Evolutionary conservation across 169 alveolate genomes (phyloP).

Genomic region (Plasmodium falciparum): DNA sequence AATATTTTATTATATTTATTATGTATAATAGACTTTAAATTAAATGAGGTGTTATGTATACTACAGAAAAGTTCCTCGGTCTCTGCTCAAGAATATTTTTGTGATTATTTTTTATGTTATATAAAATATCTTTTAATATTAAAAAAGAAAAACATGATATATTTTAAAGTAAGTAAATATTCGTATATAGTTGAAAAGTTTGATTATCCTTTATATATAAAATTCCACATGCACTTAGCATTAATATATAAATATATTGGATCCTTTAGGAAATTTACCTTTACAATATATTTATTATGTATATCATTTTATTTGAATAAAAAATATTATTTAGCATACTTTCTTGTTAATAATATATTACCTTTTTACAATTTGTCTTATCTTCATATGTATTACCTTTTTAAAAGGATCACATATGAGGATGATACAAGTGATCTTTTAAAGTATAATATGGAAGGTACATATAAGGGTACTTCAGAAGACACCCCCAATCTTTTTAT

Average conservation of each 20-base stretch:
- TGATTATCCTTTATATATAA: conserved; percentile 13
- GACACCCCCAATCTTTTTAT: no score
- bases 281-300: conserved; percentile 47
- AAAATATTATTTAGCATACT: conserved; percentile 31
- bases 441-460: no score
- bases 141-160: conserved; percentile 18
- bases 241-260: conserved; percentile 46
- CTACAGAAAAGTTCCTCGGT: not conserved
- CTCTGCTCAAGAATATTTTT: conserved; percentile 26
- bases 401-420: not conserved
- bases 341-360: conserved; percentile 31
- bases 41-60: conserved; percentile 5
- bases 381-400: not conserved
- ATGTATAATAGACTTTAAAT: conserved; percentile 35
- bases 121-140: conserved; percentile 41
- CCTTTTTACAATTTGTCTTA: conserved; percentile 58
- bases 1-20: conserved; percentile 42
- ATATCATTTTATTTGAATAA: conserved; percentile 13
- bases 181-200: conserved; percentile 24
- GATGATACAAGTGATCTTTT: not conserved
- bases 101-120: conserved; percentile 51
- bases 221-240: conserved; percentile 28
- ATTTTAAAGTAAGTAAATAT: conserved; percentile 20
- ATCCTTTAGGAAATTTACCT: conserved; percentile 56
- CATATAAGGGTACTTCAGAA: no score